phyloP scores from a whole-genome alignment of 768 basidiomycete species.

The Termitomyces sp. region DNA sequence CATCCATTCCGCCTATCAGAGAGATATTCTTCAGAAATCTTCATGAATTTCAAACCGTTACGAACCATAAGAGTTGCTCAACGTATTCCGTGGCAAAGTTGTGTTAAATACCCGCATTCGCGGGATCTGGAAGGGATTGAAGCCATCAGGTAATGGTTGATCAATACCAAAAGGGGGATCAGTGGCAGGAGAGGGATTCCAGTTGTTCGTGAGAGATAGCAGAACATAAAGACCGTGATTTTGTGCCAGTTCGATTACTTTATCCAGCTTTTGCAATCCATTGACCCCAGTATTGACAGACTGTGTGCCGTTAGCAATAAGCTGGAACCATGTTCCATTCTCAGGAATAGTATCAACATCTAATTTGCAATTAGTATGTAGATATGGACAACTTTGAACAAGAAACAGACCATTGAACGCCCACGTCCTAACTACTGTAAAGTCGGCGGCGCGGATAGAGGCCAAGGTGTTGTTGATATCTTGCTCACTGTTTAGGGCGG shows the following conservation, averaged over 20 bases:
- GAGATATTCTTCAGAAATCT: neutral
- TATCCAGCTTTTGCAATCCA: conserved; percentile 61
- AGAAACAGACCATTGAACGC: conserved; percentile 58
- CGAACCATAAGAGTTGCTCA: conserved; percentile 61
- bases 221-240: conserved; percentile 48
- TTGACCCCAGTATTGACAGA: conserved; percentile 56
- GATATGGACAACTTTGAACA: neutral
- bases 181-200: conserved; percentile 28
- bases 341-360: conserved; percentile 49
- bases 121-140: conserved; percentile 41
- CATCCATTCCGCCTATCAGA: conserved; percentile 56
- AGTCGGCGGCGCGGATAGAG: conserved; percentile 50
- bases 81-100: conserved; percentile 37
- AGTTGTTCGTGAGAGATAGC: conserved; percentile 57
- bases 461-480: conserved; percentile 57
- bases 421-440: conserved; percentile 63
- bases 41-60: neutral
- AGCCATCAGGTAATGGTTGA: conserved; percentile 24
- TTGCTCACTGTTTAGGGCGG: conserved; percentile 41
- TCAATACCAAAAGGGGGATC: neutral
- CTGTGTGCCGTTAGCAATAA: conserved; percentile 47
- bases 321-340: conserved; percentile 62
- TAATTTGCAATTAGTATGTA: conserved; percentile 11
- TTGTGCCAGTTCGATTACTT: conserved; percentile 48
- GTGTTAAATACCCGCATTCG: conserved; percentile 17